These are phyloP conservation scores for Oligophagozyma castellii DNA, from an alignment of 1,139 yeast genomes.

Conservation along the genomic window DNA sequence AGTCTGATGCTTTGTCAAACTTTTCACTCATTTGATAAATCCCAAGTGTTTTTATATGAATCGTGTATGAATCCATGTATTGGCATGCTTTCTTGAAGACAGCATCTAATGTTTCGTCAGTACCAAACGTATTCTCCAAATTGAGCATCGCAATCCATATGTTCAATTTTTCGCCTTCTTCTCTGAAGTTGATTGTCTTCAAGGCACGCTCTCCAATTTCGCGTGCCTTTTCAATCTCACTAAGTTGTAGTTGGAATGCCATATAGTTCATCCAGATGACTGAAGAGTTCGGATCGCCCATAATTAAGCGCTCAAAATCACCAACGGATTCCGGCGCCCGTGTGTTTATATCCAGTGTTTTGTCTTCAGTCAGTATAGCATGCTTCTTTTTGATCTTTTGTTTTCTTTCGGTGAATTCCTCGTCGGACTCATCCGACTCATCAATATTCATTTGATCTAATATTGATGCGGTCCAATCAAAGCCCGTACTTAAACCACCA, in stretches of 20 bases:
- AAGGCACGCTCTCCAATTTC: constrained; percentile 88
- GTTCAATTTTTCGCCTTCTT: constrained; percentile 84
- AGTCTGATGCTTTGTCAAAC: constrained; percentile 49
- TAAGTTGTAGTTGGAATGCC: constrained; percentile 92
- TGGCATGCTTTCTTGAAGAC: constrained; percentile 75
- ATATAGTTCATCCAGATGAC: constrained; percentile 94
- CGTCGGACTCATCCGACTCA: constrained; percentile 39
- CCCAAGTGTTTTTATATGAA: constrained; percentile 68
- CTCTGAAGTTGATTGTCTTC: constrained; percentile 79
- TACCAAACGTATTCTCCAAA: constrained; percentile 88
- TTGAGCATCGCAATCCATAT: constrained; percentile 93
- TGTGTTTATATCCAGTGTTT: constrained; percentile 70
- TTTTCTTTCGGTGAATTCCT: constrained; percentile 33
- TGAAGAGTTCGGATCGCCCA: constrained; percentile 90
- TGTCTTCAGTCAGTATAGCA: constrained; percentile 48
- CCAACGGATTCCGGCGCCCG: constrained; percentile 82
- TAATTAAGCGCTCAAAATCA: constrained; percentile 81
- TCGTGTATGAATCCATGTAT: constrained; percentile 74
- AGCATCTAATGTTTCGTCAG: constrained; percentile 66
- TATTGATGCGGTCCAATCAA: constrained; percentile 89
- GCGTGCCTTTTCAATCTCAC: constrained; percentile 89
- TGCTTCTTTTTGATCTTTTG: constrained; percentile 33
- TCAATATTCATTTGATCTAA: constrained; percentile 62
- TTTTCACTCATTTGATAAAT: constrained; percentile 68
- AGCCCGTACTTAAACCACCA: constrained; percentile 59